phyloP scores from a whole-genome alignment of 208 protist species.

The Leishmania tropica region DNA sequence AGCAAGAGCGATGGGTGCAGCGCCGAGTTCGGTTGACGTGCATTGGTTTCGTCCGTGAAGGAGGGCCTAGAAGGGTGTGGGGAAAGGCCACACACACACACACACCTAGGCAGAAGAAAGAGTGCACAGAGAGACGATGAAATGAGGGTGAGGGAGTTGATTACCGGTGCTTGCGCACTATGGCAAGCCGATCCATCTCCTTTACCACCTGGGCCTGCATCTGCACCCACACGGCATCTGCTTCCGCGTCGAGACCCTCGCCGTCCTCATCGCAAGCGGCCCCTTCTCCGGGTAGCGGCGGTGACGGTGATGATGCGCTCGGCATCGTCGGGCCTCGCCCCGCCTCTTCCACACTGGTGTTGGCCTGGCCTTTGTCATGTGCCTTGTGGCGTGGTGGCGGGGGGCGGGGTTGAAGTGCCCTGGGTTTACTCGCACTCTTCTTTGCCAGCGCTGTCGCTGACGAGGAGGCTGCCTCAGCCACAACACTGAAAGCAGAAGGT shows the following conservation, averaged over 20 bases:
- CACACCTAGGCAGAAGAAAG: not conserved
- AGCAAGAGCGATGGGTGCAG: too few relatives aligned
- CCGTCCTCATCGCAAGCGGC: not conserved
- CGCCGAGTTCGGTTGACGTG: too few relatives aligned
- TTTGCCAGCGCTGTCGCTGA: not conserved
- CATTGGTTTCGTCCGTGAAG: too few relatives aligned
- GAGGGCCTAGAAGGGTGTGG: not conserved
- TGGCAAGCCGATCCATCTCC: constrained; percentile 57
- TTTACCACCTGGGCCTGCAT: constrained; percentile 42
- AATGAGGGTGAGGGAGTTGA: not conserved
- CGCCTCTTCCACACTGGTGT: not conserved
- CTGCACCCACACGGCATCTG: constrained; percentile 26
- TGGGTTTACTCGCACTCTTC: not conserved
- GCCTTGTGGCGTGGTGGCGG: not conserved
- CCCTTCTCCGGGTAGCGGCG: not conserved
- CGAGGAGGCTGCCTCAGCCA: not conserved
- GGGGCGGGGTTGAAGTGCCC: not conserved
- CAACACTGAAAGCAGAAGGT: not conserved
- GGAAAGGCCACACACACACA: not conserved
- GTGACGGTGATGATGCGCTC: not conserved
- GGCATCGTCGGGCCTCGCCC: not conserved
- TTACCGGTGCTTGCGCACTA: constrained; percentile 56
- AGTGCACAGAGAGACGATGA: not conserved
- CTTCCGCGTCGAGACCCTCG: constrained; percentile 19
- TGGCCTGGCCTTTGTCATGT: too few relatives aligned